Evolutionary conservation across 164 flowering plant species (phyloP).

Genomic region (Malania oleifera): DNA sequence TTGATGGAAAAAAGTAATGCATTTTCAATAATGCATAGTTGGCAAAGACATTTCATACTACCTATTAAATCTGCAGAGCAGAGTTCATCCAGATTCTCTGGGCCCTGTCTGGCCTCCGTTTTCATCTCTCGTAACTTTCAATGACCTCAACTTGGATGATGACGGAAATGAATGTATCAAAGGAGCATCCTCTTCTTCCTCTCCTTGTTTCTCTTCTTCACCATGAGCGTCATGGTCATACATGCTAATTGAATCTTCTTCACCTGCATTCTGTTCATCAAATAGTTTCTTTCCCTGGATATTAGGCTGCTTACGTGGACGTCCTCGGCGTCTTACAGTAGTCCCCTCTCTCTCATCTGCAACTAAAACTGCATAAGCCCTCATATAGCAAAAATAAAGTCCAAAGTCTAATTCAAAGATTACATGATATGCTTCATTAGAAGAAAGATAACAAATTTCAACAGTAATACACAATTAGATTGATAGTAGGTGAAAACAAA

Average conservation of each 20-base stretch:
- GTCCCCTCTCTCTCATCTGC: constrained; percentile 74
- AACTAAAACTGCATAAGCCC: constrained; percentile 11
- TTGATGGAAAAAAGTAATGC: too few relatives aligned
- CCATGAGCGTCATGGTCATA: constrained; percentile 73
- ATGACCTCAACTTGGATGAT: constrained; percentile 63
- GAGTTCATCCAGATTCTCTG: constrained; percentile 27
- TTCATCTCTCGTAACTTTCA: constrained; percentile 51
- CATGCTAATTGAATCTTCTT: constrained; percentile 72
- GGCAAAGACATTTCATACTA: too few relatives aligned
- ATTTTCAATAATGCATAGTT: too few relatives aligned
- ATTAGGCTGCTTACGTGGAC: constrained; percentile 60
- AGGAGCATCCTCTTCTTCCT: constrained; percentile 67
- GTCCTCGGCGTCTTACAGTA: constrained; percentile 63
- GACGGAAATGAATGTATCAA: constrained; percentile 61
- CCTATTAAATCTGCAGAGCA: too few relatives aligned
- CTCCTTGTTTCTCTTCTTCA: constrained; percentile 46
- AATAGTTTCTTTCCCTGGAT: constrained; percentile 82
- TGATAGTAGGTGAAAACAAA: too few relatives aligned
- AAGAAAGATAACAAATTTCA: not conserved
- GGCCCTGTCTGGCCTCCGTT: constrained; percentile 25
- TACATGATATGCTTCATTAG: not conserved
- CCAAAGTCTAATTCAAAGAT: not conserved
- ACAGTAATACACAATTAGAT: too few relatives aligned
- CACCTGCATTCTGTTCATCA: constrained; percentile 77
- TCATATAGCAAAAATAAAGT: not conserved